Percentiles rank a stretch among this genome's conserved stretches.
Evolutionary conservation across 768 basidiomycete genomes (phyloP).

Genomic region (Leccinum disarticulatum): DNA sequence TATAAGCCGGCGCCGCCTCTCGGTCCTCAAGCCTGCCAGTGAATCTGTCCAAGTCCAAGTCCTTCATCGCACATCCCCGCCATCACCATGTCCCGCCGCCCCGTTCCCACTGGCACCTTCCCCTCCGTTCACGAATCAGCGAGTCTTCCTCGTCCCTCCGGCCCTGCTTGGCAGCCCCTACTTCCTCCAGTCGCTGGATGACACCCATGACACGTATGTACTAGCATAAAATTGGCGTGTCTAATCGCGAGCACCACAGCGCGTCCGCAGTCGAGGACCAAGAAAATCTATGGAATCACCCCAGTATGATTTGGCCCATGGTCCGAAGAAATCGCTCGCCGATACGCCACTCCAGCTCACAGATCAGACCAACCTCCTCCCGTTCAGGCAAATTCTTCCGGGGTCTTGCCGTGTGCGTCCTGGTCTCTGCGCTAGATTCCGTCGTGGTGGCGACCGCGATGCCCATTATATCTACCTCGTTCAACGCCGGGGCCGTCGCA

Average conservation of each 20-base stretch:
- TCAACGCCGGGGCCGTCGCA: constrained; percentile 45
- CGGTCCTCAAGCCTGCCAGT: too few relatives aligned
- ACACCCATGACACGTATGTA: not conserved
- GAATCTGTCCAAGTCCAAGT: too few relatives aligned
- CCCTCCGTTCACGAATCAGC: too few relatives aligned
- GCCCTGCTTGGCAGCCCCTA: too few relatives aligned
- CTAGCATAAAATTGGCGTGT: constrained; percentile 5
- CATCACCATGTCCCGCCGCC: too few relatives aligned
- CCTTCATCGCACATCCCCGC: too few relatives aligned
- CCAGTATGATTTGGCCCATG: not conserved
- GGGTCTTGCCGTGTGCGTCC: constrained; percentile 61
- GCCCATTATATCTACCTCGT: constrained; percentile 66
- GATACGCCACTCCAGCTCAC: constrained; percentile 38
- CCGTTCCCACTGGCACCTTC: too few relatives aligned
- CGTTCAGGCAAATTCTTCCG: constrained; percentile 58
- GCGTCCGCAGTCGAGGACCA: constrained; percentile 3
- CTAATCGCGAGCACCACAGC: not conserved
- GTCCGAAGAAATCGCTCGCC: not conserved
- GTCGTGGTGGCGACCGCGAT: constrained; percentile 74
- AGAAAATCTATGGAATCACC: constrained; percentile 4
- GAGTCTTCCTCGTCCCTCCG: too few relatives aligned
- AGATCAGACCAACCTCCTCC: constrained; percentile 77
- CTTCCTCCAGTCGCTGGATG: too few relatives aligned
- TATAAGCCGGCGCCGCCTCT: too few relatives aligned
- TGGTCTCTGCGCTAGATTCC: constrained; percentile 65